Conservation (phyloP, 345 rosid genomes). For the Sisymbrium altissimum region DNA sequence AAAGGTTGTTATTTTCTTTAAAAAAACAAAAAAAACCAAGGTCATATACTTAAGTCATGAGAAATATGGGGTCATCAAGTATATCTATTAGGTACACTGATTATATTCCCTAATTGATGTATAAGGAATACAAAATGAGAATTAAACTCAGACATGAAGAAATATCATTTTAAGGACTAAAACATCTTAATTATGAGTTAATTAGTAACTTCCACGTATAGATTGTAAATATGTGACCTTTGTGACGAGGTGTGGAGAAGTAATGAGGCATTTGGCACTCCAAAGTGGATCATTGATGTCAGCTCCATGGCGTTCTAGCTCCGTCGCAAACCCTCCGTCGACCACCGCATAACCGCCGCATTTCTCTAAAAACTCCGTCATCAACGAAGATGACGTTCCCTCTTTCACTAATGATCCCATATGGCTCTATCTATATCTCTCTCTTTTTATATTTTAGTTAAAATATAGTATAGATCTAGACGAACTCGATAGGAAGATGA, state of each 20-base stretch:
- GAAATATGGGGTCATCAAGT: background rate
- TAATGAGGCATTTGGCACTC: conserved; percentile 89
- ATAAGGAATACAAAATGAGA: background rate
- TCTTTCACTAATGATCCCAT: conserved; percentile 40
- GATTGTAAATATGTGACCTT: conserved; percentile 39
- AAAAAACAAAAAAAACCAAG: no score
- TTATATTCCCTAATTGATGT: background rate
- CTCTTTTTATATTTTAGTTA: background rate
- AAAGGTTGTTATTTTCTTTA: background rate
- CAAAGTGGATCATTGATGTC: conserved; percentile 90
- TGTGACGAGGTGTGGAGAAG: conserved; percentile 77
- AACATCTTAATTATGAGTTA: background rate
- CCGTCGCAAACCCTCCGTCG: conserved; percentile 94
- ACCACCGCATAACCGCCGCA: conserved; percentile 79
- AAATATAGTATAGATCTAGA: background rate
- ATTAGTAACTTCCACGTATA: background rate
- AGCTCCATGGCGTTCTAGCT: conserved; percentile 85
- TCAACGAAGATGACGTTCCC: conserved; percentile 29
- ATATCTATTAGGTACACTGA: background rate
- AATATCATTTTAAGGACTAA: background rate
- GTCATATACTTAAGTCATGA: no score
- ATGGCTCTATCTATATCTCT: background rate
- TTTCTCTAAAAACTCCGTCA: conserved; percentile 56
- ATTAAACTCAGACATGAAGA: background rate
- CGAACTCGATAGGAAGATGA: background rate